Evolutionary conservation across 2,329 filamentous ascomycete species (phyloP), one percentile per base, ranked within the genome.

Genomic region (Cladophialophora bantiana): DNA sequence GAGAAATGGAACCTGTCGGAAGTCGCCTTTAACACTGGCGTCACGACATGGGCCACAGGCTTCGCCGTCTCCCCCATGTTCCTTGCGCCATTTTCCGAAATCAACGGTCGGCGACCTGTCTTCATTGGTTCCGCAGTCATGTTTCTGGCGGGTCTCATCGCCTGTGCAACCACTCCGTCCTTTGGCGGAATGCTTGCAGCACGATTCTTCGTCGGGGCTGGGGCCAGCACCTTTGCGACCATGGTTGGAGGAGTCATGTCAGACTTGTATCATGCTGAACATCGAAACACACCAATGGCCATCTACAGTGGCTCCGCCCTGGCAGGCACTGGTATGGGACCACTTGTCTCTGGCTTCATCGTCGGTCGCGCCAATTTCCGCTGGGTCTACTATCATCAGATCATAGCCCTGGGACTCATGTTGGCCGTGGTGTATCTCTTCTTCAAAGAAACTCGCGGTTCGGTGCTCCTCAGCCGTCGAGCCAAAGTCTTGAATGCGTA

Each of bases 231-330:
- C 0, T 96, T 96, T 75, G 93, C 90, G 53, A 95, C 92, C 26
- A 94, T 97, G 85, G 90, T 96, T 0, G 94, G 94, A n/a, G 94
- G 94, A 3, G 91, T 97, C 3, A 90, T 97, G 48, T 90, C 90
- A 59, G 94, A 97, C 74, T 86, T 97, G 66, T 97, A 93, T 80
- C 86, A 89, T 56, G 88, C 91, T 9, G 81, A 91, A 66, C 89
- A 91, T 53, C 84, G 94, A 38, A 97, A 97, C 73, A 93, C 90
- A 0, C 91, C 94, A 0, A 97, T 97, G 94, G 90, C 92, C 0
- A 76, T 96, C 0, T 97, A 96, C 77, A 90, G 90, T n/a, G 92
- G 90, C 0, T 83, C 84, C 3, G 93, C 93, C 0, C 81, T 97
- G 0, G 84, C 90, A 9, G 94, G 93, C 0, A 96, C 93, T 0